Percentiles rank a stretch among this genome's conserved stretches.
phyloP scores from a whole-genome alignment of 2,329 filamentous ascomycete species.

The Tricladium varicosporioides region DNA sequence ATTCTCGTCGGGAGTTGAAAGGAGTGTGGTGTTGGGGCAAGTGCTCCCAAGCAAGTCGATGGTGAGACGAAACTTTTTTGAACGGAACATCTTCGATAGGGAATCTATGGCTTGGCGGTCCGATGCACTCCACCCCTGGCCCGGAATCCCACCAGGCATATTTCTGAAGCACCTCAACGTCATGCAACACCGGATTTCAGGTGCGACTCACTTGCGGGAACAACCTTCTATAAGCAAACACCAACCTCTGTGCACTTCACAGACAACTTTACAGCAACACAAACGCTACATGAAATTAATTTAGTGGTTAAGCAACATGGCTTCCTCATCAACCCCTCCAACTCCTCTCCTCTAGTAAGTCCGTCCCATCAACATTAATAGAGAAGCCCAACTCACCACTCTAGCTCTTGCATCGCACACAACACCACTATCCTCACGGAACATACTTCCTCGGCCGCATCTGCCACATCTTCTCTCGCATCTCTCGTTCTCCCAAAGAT shows the following conservation, averaged over 20 bases:
- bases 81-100: too few species aligned
- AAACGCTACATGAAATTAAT: constrained; percentile 4
- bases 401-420: constrained; percentile 88
- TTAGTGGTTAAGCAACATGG: constrained; percentile 47
- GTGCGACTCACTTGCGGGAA: background rate
- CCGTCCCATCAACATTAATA: background rate
- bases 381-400: background rate
- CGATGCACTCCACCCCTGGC: background rate
- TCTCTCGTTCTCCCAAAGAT: constrained; percentile 96
- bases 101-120: too few species aligned
- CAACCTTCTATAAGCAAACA: background rate
- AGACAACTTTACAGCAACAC: background rate
- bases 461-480: constrained; percentile 80
- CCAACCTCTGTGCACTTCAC: background rate
- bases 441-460: constrained; percentile 82
- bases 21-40: background rate
- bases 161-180: background rate
- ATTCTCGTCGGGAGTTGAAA: constrained; percentile 31
- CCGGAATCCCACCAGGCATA: background rate
- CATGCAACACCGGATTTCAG: background rate
- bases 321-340: constrained; percentile 65
- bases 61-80: background rate
- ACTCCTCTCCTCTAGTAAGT: constrained; percentile 73
- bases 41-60: background rate
- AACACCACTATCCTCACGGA: constrained; percentile 90